Conservation (phyloP, 495 filamentous ascomycete species). For the Achaetomiella virescens region DNA sequence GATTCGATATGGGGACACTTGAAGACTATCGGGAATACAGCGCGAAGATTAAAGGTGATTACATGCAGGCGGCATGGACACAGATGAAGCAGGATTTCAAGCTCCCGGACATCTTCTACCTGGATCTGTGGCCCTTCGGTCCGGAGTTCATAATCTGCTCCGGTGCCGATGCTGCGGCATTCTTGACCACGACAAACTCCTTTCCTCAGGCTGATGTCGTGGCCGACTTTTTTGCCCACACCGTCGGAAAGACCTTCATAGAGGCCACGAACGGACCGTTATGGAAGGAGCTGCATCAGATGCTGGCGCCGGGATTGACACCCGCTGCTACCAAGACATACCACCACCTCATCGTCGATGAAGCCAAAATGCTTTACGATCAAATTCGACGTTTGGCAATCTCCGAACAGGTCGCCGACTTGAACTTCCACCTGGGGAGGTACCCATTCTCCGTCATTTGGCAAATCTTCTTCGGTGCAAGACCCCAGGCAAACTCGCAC, state of each 20-base stretch:
- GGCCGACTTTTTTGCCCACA: neutral
- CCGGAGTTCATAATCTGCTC: constrained; percentile 18
- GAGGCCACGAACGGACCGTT: constrained; percentile 14
- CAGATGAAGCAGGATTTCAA: constrained; percentile 16
- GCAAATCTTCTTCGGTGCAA: constrained; percentile 15
- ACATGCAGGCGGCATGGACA: constrained; percentile 3
- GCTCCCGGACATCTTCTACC: constrained; percentile 22
- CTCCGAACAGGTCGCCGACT: constrained; percentile 3
- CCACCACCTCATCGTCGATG: constrained; percentile 13
- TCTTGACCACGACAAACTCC: constrained; percentile 10
- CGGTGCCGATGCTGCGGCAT: constrained; percentile 15
- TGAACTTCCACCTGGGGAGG: neutral
- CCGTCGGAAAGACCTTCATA: constrained; percentile 14
- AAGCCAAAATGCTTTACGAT: constrained; percentile 15
- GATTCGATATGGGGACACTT: constrained; percentile 4
- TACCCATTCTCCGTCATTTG: constrained; percentile 17
- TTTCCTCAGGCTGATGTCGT: constrained; percentile 9
- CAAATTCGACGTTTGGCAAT: constrained; percentile 5
- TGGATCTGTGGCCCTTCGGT: constrained; percentile 24
- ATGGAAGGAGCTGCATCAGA: constrained; percentile 23
- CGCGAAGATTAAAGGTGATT: neutral
- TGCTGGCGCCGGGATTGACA: constrained; percentile 20
- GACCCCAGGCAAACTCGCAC: neutral
- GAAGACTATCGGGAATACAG: constrained; percentile 8
- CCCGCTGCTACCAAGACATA: constrained; percentile 12